Percentiles rank a stretch among this genome's conserved stretches.
Evolutionary conservation across 2,329 filamentous ascomycete species (phyloP).

Genomic region (Talaromyces sp.): DNA sequence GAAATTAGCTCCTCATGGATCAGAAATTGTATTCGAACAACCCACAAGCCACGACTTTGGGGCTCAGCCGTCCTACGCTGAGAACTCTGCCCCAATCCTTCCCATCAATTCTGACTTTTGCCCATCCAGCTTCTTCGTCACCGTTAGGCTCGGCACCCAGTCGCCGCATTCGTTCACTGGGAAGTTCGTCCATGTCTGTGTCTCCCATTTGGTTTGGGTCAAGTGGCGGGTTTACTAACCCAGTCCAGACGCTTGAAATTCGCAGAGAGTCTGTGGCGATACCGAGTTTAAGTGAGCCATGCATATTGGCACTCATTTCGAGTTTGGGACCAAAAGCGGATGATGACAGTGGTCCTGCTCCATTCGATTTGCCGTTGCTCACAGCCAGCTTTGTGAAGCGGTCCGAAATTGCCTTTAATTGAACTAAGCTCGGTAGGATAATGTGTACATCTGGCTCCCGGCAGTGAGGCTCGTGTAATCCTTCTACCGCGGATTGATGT

Average conservation of each 20-base stretch:
- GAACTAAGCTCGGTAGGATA: slow-evolving; percentile 76
- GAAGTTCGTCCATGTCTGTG: slow-evolving; percentile 66
- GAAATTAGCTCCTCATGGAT: not conserved
- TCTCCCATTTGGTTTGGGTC: slow-evolving; percentile 71
- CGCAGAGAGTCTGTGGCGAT: slow-evolving; percentile 79
- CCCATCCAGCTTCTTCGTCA: slow-evolving; percentile 77
- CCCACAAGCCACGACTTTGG: slow-evolving; percentile 84
- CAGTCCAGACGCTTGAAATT: slow-evolving; percentile 81
- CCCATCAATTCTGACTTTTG: slow-evolving; percentile 84
- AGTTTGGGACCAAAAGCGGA: slow-evolving; percentile 56
- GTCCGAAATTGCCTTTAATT: slow-evolving; percentile 91
- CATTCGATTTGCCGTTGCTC: slow-evolving; percentile 30
- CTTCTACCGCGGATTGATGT: slow-evolving; percentile 75
- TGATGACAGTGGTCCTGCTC: slow-evolving; percentile 22
- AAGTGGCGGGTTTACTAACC: slow-evolving; percentile 79
- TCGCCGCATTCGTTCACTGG: slow-evolving; percentile 70
- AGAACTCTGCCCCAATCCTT: slow-evolving; percentile 93
- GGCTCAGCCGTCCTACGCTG: slow-evolving; percentile 83
- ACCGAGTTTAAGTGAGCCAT: slow-evolving; percentile 74
- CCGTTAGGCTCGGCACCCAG: slow-evolving; percentile 48
- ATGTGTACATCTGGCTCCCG: slow-evolving; percentile 94
- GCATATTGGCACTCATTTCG: slow-evolving; percentile 90
- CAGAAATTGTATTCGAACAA: slow-evolving; percentile 1
- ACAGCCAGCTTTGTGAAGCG: slow-evolving; percentile 82
- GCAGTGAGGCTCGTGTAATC: slow-evolving; percentile 86